These are phyloP conservation scores for Lactifluus subvellereus DNA, from an alignment of 768 basidiomycete genomes.

Conservation along the genomic window DNA sequence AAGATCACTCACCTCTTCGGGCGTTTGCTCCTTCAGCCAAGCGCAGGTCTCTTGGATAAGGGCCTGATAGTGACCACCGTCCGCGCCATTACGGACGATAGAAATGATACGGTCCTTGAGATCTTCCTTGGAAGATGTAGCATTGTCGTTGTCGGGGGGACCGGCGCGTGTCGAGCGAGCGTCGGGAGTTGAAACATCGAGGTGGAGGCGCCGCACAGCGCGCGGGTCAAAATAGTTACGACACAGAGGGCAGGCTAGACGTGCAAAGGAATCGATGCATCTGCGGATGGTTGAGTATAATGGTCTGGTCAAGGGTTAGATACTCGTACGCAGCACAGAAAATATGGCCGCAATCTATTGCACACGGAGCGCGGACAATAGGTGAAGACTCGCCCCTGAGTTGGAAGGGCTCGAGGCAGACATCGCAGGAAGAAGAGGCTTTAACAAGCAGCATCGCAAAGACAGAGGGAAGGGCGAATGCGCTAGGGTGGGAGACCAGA, in stretches of 20 bases:
- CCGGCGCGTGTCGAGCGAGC: constrained; percentile 7
- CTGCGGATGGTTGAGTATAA: constrained; percentile 8
- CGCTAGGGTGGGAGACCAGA: constrained; percentile 15
- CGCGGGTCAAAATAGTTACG: constrained; percentile 19
- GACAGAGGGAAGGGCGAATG: constrained; percentile 12
- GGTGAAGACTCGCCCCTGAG: constrained; percentile 19
- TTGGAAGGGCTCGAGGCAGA: constrained; percentile 28
- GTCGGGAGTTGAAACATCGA: constrained; percentile 19
- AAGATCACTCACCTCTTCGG: constrained; percentile 20
- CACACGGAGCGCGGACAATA: constrained; percentile 21
- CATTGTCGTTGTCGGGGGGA: constrained; percentile 1
- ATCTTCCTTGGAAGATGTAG: constrained; percentile 9
- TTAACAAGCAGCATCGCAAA: constrained; percentile 26
- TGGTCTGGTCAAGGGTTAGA: constrained; percentile 5
- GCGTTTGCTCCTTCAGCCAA: constrained; percentile 23
- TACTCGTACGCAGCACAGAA: constrained; percentile 24
- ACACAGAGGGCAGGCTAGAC: constrained; percentile 22
- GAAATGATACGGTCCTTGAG: constrained; percentile 21
- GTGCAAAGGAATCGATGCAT: constrained; percentile 21
- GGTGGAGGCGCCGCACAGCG: constrained; percentile 21
- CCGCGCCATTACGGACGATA: constrained; percentile 24
- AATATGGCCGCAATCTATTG: constrained; percentile 29
- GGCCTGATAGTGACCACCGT: constrained; percentile 20
- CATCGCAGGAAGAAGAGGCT: constrained; percentile 28
- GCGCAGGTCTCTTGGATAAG: constrained; percentile 19